Base-by-base conservation (phyloP, 768 basidiomycete species). In the Sporobolomyces phaffii region DNA sequence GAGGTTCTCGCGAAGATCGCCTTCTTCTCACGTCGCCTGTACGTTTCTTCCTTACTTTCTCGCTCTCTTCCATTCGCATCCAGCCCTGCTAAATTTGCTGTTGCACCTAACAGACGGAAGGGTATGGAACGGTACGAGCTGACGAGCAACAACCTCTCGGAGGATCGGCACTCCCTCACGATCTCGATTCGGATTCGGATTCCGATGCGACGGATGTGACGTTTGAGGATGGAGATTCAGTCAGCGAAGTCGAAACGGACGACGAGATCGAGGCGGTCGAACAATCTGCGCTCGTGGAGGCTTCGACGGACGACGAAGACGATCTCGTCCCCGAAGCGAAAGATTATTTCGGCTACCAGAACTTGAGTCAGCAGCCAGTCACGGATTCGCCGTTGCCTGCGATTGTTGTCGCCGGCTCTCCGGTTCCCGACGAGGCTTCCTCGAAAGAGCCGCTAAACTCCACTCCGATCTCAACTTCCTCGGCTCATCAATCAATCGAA, bases 31-130 rank as follows among this genome's bases (percentile, higher is more conserved):
- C 87, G 44, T 86, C 86, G 1, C 87, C 89, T 11, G 88, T 90
- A 44, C 38, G 72, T n/a, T n/a, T n/a, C n/a, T n/a, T n/a, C n/a
- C n/a, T 57, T 51, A 26, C 22, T 29, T 44, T 13, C 20, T 49
- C 24, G 29, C 17, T 51, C 7, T 36, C 43, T 34, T 9, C 5
- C 22, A 0, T 11, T 28, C 44, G 61, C 1, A 45, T 56, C 11
- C 43, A 60, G 11, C 31, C 69, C 60, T 29, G 24, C 20, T 26
- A 33, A 10, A 24, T 26, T 53, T 33, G n/a, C n/a, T n/a, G n/a
- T n/a, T n/a, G n/a, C n/a, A n/a, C n/a, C n/a, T n/a, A 17, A 24
- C 73, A 92, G 90, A 91, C 89, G 14, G 86, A 89, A 78, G 88
- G 90, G 29, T 85, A 91, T 33, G 90, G 90, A 57, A 92, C 91